phyloP scores from a whole-genome alignment of 148 eudicot species.

The Rhododendron molle region DNA sequence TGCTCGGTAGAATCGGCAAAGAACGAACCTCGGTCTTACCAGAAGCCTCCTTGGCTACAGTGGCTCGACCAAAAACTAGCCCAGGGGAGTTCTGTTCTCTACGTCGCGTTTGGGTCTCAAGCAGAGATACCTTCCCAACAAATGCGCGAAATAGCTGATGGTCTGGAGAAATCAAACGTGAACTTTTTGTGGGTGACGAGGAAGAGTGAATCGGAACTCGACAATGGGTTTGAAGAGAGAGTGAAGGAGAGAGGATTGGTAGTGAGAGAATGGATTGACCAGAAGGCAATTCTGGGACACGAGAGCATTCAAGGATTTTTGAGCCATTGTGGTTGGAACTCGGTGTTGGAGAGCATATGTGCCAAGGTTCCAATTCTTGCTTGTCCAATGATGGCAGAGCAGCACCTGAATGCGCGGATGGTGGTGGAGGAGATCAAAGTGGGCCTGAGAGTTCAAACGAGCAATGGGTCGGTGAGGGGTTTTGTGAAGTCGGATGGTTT shows the following conservation, averaged over 20 bases:
- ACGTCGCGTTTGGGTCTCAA: constrained; percentile 32
- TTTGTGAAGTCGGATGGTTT: constrained; percentile 49
- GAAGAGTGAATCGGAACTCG: constrained; percentile 22
- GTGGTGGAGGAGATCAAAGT: constrained; percentile 58
- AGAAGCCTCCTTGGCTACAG: constrained; percentile 33
- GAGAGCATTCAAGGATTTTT: constrained; percentile 43
- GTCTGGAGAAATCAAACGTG: constrained; percentile 46
- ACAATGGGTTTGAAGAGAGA: constrained; percentile 36
- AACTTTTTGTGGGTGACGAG: constrained; percentile 64
- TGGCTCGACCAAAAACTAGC: constrained; percentile 50
- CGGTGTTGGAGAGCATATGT: constrained; percentile 58
- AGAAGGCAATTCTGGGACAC: constrained; percentile 49
- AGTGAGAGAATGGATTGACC: constrained; percentile 68
- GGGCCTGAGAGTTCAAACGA: constrained; percentile 51
- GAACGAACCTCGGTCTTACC: background rate
- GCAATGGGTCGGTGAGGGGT: constrained; percentile 46
- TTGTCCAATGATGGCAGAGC: constrained; percentile 83
- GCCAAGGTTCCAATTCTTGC: constrained; percentile 61
- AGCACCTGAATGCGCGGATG: constrained; percentile 63
- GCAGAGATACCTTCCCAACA: constrained; percentile 47
- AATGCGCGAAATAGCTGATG: constrained; percentile 40
- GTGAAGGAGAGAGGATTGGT: constrained; percentile 51
- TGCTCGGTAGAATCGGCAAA: constrained; percentile 33
- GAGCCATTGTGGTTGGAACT: constrained; percentile 90
- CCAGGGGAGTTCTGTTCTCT: constrained; percentile 28